These are phyloP conservation scores for Cochlearia excelsa DNA, from an alignment of 345 rosid species.

Conservation along the genomic window DNA sequence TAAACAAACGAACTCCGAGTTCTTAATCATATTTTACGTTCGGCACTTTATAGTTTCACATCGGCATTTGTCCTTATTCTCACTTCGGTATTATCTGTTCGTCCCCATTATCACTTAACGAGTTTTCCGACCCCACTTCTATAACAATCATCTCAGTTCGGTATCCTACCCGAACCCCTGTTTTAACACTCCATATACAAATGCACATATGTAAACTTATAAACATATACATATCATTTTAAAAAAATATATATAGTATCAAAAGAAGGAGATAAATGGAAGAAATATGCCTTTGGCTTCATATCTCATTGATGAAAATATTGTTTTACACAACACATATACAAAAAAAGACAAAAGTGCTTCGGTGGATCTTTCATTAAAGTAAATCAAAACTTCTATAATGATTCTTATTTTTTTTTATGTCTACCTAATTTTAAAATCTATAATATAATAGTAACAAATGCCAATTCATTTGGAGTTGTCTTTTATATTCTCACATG, in stretches of 20 bases:
- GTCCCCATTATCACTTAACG: too few species aligned
- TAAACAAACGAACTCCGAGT: too few species aligned
- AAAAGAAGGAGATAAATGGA: slow-evolving; percentile 1
- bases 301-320: slow-evolving; percentile 22
- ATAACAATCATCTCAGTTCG: too few species aligned
- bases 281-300: slow-evolving; percentile 37
- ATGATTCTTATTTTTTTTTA: background rate
- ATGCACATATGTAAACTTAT: background rate
- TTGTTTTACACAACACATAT: slow-evolving; percentile 23
- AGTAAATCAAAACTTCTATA: slow-evolving; percentile 23
- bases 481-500: slow-evolving; percentile 35
- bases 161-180: too few species aligned
- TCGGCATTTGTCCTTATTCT: too few species aligned
- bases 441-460: slow-evolving; percentile 26
- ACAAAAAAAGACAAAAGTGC: slow-evolving; percentile 30
- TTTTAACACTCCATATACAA: too few species aligned
- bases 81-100: too few species aligned
- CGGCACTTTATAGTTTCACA: too few species aligned
- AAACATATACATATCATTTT: background rate
- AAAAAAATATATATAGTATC: too few species aligned
- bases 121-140: too few species aligned
- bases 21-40: too few species aligned
- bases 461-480: slow-evolving; percentile 34
- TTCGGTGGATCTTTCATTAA: slow-evolving; percentile 27
- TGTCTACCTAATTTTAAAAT: slow-evolving; percentile 25